phyloP scores from a whole-genome alignment of 257 asterid species.

The Ligustrum vulgare region DNA sequence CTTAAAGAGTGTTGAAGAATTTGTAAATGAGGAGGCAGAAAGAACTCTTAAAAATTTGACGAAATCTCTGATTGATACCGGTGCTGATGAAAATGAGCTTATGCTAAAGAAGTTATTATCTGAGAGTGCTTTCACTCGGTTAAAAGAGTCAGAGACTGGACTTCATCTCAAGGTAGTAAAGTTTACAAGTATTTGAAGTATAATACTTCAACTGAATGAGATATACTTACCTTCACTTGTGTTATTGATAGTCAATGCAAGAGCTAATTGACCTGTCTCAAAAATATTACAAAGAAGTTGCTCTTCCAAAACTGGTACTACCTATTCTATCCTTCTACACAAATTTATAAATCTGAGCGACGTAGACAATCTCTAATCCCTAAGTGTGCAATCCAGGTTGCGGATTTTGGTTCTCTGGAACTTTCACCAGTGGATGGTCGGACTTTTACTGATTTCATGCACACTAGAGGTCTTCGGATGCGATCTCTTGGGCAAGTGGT shows the following conservation, averaged over 20 bases:
- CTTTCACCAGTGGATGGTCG: slow-evolving; percentile 98
- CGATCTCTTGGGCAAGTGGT: slow-evolving; percentile 98
- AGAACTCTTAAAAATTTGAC: slow-evolving; percentile 33
- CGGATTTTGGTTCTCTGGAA: slow-evolving; percentile 98
- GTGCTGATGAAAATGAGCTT: slow-evolving; percentile 57
- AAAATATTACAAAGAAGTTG: slow-evolving; percentile 83
- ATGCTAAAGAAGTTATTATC: slow-evolving; percentile 61
- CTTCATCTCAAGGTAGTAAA: slow-evolving; percentile 78
- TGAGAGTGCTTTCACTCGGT: slow-evolving; percentile 65
- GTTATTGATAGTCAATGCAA: slow-evolving; percentile 63
- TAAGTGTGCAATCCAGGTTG: slow-evolving; percentile 62
- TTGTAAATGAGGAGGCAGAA: slow-evolving; percentile 49
- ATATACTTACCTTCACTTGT: slow-evolving; percentile 33
- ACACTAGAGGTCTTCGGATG: slow-evolving; percentile 97
- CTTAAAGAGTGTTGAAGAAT: slow-evolving; percentile 36
- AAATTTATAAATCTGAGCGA: slow-evolving; percentile 14
- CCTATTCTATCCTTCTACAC: slow-evolving; percentile 11
- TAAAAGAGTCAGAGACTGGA: slow-evolving; percentile 87
- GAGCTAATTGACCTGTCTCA: slow-evolving; percentile 71
- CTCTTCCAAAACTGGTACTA: slow-evolving; percentile 92
- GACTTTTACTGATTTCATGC: slow-evolving; percentile 97
- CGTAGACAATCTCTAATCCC: slow-evolving; percentile 24
- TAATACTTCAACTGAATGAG: slow-evolving; percentile 19
- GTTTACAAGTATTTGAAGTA: slow-evolving; percentile 4
- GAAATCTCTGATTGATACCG: slow-evolving; percentile 51